phyloP scores from a whole-genome alignment of 306 rosid species.

The Fragaria ananassa region DNA sequence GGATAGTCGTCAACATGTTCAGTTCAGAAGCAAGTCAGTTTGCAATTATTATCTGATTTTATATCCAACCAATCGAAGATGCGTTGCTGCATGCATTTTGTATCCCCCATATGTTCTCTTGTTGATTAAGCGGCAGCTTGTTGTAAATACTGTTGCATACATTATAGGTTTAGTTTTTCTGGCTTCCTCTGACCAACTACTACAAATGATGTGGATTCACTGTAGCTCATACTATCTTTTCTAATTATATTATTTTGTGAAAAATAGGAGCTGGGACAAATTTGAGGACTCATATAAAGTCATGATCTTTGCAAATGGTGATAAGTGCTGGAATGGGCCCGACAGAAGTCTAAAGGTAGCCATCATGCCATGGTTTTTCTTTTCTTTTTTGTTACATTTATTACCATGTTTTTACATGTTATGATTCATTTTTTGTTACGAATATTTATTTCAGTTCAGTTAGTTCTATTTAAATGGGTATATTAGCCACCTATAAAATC shows the following conservation, averaged over 20 bases:
- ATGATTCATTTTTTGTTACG: conserved; percentile 1
- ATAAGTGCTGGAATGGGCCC: conserved; percentile 98
- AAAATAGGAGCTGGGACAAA: conserved; percentile 84
- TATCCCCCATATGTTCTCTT: not conserved
- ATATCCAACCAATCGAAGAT: not conserved
- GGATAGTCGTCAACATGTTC: conserved; percentile 7
- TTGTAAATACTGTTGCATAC: not conserved
- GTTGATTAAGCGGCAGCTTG: not conserved
- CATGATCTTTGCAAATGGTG: conserved; percentile 85
- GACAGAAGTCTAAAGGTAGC: conserved; percentile 96
- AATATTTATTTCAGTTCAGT: not conserved
- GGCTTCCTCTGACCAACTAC: not conserved
- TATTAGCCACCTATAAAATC: not conserved
- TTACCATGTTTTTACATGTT: not conserved
- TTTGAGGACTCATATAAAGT: conserved; percentile 79
- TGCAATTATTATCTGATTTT: not conserved
- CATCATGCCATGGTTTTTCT: not conserved
- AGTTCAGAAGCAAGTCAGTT: conserved; percentile 12
- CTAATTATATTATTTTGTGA: conserved; percentile 4
- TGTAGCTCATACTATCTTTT: not conserved
- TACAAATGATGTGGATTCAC: not conserved
- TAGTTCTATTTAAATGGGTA: not conserved
- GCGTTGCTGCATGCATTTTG: not conserved
- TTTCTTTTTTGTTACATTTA: not conserved
- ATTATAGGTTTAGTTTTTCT: not conserved